Percentiles rank a stretch among this genome's conserved stretches.
Conservation (phyloP, 2,329 filamentous ascomycete species). For the Simplicillium sp. region DNA sequence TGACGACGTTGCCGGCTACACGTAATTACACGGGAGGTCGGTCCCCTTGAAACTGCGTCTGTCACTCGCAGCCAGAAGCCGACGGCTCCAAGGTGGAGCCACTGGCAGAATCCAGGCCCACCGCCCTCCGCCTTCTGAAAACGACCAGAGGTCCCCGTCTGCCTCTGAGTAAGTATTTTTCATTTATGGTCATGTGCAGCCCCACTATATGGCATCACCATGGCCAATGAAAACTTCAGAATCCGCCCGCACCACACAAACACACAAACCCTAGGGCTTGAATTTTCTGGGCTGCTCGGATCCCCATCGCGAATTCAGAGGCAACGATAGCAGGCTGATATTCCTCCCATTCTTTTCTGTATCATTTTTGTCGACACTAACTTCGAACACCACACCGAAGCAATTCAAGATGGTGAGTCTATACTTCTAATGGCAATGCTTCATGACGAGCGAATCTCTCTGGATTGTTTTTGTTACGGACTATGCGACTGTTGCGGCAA, state of each 20-base stretch:
- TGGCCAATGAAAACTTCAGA: conserved; percentile 7
- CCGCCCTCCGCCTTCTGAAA: too few species aligned
- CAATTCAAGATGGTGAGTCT: conserved; percentile 40
- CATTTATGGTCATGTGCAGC: too few species aligned
- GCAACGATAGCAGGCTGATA: conserved; percentile 22
- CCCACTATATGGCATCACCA: conserved; percentile 12
- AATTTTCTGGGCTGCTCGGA: conserved; percentile 8
- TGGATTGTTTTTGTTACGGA: neutral
- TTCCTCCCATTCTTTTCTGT: neutral
- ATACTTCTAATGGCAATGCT: too few species aligned
- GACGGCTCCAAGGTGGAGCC: too few species aligned
- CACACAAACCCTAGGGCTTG: conserved; percentile 22
- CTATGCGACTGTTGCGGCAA: too few species aligned
- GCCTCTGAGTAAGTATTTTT: too few species aligned
- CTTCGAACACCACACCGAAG: conserved; percentile 31
- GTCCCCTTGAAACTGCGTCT: too few species aligned
- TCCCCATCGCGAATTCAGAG: conserved; percentile 24
- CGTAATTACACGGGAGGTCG: too few species aligned
- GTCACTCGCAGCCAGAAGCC: too few species aligned
- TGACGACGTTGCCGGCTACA: neutral
- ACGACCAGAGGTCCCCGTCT: too few species aligned
- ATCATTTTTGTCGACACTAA: conserved; percentile 23
- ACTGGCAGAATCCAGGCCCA: conserved; percentile 11
- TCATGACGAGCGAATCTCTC: neutral
- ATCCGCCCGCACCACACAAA: neutral